phyloP scores from a whole-genome alignment of 257 asterid species.

The Dorcoceras hygrometricum region DNA sequence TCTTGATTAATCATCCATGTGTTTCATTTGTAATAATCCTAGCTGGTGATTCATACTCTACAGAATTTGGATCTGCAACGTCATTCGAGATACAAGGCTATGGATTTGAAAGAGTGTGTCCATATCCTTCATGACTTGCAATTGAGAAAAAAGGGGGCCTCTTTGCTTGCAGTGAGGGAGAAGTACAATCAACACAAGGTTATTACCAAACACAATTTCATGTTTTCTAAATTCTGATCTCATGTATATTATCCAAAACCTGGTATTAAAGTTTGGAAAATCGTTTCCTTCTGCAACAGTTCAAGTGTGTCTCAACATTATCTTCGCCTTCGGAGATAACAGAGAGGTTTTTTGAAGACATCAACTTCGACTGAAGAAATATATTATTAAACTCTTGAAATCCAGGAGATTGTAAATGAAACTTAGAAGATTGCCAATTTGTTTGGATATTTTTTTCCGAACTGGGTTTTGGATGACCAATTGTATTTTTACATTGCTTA shows the following conservation, averaged over 20 bases:
- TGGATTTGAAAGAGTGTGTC: conserved; percentile 45
- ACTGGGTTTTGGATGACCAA: too few species aligned
- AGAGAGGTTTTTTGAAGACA: conserved; percentile 33
- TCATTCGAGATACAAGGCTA: conserved; percentile 40
- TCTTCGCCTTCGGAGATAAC: conserved; percentile 36
- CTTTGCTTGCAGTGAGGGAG: conserved; percentile 63
- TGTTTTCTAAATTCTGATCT: conserved; percentile 2
- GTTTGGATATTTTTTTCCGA: neutral
- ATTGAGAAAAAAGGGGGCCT: conserved; percentile 44
- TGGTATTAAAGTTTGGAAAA: conserved; percentile 13
- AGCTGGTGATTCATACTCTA: neutral
- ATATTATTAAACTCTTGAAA: neutral
- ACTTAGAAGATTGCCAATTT: conserved; percentile 5
- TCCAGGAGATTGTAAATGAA: conserved; percentile 27
- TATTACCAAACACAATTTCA: neutral
- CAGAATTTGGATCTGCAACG: conserved; percentile 36
- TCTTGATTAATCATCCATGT: too few species aligned
- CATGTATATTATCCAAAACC: neutral
- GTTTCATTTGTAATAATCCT: neutral
- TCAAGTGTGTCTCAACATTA: conserved; percentile 60
- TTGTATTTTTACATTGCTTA: too few species aligned
- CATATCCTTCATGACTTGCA: conserved; percentile 46
- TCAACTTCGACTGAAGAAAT: conserved; percentile 5
- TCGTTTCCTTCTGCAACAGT: conserved; percentile 40
- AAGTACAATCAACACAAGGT: conserved; percentile 83